Conservation (phyloP, 768 basidiomycete genomes). For the Coprinopsis marcescibilis region DNA sequence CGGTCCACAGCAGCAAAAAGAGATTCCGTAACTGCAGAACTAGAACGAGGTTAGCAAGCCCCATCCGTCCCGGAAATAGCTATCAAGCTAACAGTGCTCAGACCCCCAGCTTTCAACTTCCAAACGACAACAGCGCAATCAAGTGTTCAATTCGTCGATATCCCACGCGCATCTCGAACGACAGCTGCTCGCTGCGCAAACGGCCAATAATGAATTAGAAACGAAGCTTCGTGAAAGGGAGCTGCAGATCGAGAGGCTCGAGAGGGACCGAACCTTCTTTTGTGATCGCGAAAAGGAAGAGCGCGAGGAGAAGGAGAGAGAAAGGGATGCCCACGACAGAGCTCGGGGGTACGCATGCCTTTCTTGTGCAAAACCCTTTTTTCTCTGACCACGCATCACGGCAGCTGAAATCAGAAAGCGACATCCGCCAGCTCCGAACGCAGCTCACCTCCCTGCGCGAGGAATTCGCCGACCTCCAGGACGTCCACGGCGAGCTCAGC, state of each 20-base stretch:
- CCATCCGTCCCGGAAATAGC: not conserved
- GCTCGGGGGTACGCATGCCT: conserved; percentile 60
- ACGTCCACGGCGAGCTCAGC: conserved; percentile 43
- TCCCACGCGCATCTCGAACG: conserved; percentile 61
- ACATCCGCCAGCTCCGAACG: conserved; percentile 47
- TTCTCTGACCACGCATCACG: not conserved
- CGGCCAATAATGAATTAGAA: conserved; percentile 60
- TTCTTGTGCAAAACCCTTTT: not conserved
- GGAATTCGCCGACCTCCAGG: conserved; percentile 56
- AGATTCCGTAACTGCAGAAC: conserved; percentile 61
- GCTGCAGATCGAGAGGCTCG: conserved; percentile 53
- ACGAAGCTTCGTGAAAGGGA: conserved; percentile 65
- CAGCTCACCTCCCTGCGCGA: conserved; percentile 46
- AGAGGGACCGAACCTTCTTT: conserved; percentile 64
- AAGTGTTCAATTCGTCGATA: conserved; percentile 57
- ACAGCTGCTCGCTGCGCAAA: conserved; percentile 57
- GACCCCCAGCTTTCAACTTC: conserved; percentile 62
- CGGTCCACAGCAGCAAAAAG: conserved; percentile 44
- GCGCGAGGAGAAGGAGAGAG: conserved; percentile 57
- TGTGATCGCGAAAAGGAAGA: conserved; percentile 66
- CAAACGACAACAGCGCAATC: conserved; percentile 62
- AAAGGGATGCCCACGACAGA: conserved; percentile 42
- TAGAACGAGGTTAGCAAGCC: conserved; percentile 48
- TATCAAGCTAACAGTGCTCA: conserved; percentile 18
- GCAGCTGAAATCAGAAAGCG: conserved; percentile 45